Base-by-base conservation (phyloP, 306 rosid genomes). In the Glycyrrhiza uralensis region DNA sequence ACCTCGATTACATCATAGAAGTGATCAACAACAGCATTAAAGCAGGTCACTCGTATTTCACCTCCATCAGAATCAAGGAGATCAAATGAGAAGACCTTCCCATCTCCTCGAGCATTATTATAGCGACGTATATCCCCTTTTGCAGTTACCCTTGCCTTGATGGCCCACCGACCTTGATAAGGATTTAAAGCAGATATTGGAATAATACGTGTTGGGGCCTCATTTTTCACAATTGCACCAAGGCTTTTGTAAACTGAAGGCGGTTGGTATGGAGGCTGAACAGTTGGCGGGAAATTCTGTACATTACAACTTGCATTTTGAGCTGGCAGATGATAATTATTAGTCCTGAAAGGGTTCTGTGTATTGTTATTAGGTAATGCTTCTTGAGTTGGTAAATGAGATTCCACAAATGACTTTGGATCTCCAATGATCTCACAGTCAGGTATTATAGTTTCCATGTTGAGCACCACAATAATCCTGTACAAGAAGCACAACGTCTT, bases 31-130 rank as follows among this genome's bases (percentile, higher is more conserved):
- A 87, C 88, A 36, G 92, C 91, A 76, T 91, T 89, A 83, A 91
- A 91, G 76, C 97, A 88, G 62, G 96, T 88, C 29, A 84, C 88
- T 45, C 92, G 84, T 69, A 91, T 85, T 76, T 91, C 97, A 60
- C 97, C 95, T 24, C 97, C 94, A 36, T 91, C 90, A 76, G 95
- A 88, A 67, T 91, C 96, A 50, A 91, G 92, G 62, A 91, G 92
- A 69, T 91, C 97, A 39, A 91, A 91, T 22, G 97, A 88, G 83
- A 91, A 88, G 11, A 91, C 95, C 66, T 91, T 88, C 18, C 97
- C 97, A 68, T 88, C 95, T 83, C 97, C 97, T 13, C 87, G 74
- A 28, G 92, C 92, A 80, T 88, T 91, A 60, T 91, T 91, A 59
- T 88, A 90, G 69, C 92, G 90, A 54, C 94, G 96, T 15, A 85